These are phyloP conservation scores for Alternaria arbusti DNA, from an alignment of 2,329 filamentous ascomycete species.

Conservation along the genomic window DNA sequence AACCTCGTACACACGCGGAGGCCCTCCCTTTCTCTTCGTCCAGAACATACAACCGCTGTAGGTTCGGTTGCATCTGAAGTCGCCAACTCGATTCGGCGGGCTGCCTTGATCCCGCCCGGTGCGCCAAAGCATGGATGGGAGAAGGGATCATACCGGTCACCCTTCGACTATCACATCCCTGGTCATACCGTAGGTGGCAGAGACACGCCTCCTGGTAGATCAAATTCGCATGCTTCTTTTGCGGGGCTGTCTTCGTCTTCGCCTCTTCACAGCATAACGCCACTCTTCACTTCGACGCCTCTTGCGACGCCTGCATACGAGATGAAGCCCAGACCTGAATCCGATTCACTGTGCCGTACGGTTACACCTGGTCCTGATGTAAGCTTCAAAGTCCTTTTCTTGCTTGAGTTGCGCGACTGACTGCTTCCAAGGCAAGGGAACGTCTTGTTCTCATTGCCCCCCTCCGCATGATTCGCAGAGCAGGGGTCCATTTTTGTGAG, in stretches of 20 bases:
- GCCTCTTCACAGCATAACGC: neutral
- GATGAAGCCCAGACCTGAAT: neutral
- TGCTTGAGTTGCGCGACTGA: neutral
- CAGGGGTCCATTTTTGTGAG: neutral
- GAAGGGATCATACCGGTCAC: slow-evolving; percentile 5
- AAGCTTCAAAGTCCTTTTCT: neutral
- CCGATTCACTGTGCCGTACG: neutral
- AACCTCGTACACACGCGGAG: slow-evolving; percentile 4
- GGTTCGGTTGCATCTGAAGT: neutral
- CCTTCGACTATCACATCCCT: slow-evolving; percentile 5
- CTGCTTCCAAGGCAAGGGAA: slow-evolving; percentile 1
- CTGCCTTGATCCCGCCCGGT: neutral
- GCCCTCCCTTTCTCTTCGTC: neutral
- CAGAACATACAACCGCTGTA: neutral
- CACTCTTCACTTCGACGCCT: neutral
- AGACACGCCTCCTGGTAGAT: neutral
- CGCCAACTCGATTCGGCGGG: neutral
- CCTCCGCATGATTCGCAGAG: slow-evolving; percentile 9
- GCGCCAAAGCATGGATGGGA: neutral
- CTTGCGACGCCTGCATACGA: neutral
- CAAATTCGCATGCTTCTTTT: neutral
- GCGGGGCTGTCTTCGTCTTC: neutral
- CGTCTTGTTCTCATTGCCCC: slow-evolving; percentile 19
- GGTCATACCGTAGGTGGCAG: neutral
- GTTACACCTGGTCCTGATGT: slow-evolving; percentile 5